Evolutionary conservation across 2,329 filamentous ascomycete genomes (phyloP).

Genomic region (Drechslerella stenobrocha): DNA sequence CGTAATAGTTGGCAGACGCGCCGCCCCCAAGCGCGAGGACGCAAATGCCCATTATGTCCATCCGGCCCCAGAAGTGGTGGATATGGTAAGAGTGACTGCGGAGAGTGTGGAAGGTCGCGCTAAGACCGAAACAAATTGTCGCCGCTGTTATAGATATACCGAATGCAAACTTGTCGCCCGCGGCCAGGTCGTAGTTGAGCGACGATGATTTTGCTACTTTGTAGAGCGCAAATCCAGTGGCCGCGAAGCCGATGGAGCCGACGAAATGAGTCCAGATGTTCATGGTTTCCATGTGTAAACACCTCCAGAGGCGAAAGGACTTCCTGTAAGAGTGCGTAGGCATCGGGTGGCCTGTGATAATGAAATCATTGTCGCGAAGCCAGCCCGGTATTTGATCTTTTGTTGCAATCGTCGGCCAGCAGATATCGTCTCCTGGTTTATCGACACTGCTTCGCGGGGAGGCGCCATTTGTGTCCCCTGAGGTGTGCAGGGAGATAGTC

Average conservation of each 20-base stretch:
- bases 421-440: slow-evolving; percentile 5
- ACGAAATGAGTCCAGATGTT: slow-evolving; percentile 23
- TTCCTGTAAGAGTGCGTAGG: slow-evolving; percentile 52
- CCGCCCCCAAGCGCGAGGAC: slow-evolving; percentile 22
- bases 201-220: slow-evolving; percentile 7
- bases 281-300: slow-evolving; percentile 26
- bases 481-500: background rate
- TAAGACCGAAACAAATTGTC: slow-evolving; percentile 47
- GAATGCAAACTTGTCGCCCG: slow-evolving; percentile 21
- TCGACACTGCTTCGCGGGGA: slow-evolving; percentile 1
- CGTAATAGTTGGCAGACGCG: slow-evolving; percentile 51
- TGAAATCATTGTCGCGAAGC: slow-evolving; percentile 52
- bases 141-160: slow-evolving; percentile 18
- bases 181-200: background rate
- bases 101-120: slow-evolving; percentile 53
- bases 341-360: slow-evolving; percentile 51
- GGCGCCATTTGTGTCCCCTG: slow-evolving; percentile 1
- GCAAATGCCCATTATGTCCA: slow-evolving; percentile 54
- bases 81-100: slow-evolving; percentile 54
- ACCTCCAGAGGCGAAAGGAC: slow-evolving; percentile 31
- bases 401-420: slow-evolving; percentile 51
- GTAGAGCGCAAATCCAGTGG: slow-evolving; percentile 5
- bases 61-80: slow-evolving; percentile 53
- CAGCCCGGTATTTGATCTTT: slow-evolving; percentile 52
- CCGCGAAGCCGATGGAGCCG: slow-evolving; percentile 10